Evolutionary conservation across 257 asterid genomes (phyloP).

Genomic region (Asclepias syriaca): DNA sequence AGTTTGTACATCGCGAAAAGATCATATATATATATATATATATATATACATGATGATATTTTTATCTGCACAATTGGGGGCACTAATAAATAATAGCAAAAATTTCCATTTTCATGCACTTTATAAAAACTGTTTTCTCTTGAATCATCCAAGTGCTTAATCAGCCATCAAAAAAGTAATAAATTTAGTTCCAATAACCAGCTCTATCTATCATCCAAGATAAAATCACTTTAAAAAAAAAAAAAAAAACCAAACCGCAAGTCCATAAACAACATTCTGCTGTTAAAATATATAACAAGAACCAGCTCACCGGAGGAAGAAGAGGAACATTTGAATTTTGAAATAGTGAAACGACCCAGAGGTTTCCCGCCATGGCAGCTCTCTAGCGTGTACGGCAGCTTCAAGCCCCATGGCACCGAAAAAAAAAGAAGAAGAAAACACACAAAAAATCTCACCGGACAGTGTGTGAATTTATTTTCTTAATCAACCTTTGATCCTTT

Average conservation of each 20-base stretch:
- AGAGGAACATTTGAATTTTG: conserved; percentile 28
- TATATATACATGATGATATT: background rate
- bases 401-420: conserved; percentile 41
- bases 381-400: conserved; percentile 41
- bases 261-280: background rate
- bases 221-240: background rate
- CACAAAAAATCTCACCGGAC: background rate
- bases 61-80: background rate
- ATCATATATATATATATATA: background rate
- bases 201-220: background rate
- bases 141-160: background rate
- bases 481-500: conserved; percentile 7
- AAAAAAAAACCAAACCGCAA: background rate
- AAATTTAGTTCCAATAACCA: background rate
- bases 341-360: conserved; percentile 30
- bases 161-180: background rate
- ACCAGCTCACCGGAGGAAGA: conserved; percentile 27
- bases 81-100: background rate
- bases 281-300: background rate
- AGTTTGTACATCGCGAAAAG: background rate
- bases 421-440: background rate
- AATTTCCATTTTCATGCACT: background rate
- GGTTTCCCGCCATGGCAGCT: conserved; percentile 30
- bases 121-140: background rate
- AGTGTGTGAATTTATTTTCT: background rate